Evolutionary conservation across 2,329 filamentous ascomycete genomes (phyloP).

Genomic region (Paecilomyces sp.): DNA sequence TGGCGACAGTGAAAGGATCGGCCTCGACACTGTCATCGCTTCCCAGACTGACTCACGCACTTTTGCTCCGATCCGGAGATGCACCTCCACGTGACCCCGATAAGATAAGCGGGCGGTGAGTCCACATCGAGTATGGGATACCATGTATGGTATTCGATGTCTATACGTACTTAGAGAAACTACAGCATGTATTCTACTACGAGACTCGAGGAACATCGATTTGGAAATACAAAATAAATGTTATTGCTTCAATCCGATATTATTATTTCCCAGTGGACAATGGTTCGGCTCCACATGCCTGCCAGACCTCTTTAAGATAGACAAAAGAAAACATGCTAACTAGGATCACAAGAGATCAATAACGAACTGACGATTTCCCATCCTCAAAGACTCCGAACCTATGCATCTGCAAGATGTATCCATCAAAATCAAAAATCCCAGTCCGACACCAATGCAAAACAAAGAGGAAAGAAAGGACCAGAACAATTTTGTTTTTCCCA

Average conservation of each 20-base stretch:
- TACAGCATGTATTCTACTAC: too few species aligned
- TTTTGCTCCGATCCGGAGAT: neutral
- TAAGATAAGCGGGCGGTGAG: constrained; percentile 1
- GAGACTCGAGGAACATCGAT: neutral
- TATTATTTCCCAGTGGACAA: neutral
- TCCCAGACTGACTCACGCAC: neutral
- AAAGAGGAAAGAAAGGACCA: neutral
- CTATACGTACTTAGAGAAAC: too few species aligned
- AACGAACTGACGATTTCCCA: neutral
- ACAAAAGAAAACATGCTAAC: neutral
- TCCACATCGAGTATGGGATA: too few species aligned
- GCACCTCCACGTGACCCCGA: neutral
- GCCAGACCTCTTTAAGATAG: neutral
- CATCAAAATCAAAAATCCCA: neutral
- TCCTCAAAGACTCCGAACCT: neutral
- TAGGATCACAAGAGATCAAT: neutral
- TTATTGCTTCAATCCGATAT: neutral
- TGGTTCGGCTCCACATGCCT: neutral
- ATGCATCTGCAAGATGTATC: neutral
- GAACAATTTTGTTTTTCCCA: neutral
- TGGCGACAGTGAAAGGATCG: neutral
- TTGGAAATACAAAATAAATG: neutral
- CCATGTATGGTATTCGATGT: too few species aligned
- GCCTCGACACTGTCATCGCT: neutral
- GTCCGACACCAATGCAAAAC: neutral